Conservation (phyloP, 2,329 filamentous ascomycete species). For the Hypoxylon sp. region DNA sequence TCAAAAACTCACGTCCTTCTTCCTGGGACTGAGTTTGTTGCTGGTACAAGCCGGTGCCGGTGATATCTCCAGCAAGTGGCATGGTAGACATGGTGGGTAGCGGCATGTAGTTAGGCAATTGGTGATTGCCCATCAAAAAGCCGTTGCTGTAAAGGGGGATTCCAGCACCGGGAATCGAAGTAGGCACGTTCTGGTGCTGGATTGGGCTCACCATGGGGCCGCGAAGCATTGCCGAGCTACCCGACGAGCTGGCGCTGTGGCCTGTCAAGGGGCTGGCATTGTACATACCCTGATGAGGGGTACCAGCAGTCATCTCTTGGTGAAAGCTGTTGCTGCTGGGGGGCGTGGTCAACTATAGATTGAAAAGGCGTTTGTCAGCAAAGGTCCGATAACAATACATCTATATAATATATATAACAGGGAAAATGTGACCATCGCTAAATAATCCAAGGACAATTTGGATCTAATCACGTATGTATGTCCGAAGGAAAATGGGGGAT, state of each 20-base stretch:
- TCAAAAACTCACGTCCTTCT: background rate
- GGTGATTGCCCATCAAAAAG: too few relatives aligned
- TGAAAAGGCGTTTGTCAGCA: slow-evolving; percentile 7
- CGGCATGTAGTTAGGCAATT: too few relatives aligned
- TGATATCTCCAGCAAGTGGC: background rate
- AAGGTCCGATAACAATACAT: background rate
- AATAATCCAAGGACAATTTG: background rate
- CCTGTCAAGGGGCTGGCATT: background rate
- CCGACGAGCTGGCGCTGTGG: background rate
- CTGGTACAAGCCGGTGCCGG: background rate
- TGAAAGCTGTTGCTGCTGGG: background rate
- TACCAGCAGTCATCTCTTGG: background rate
- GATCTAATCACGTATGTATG: background rate
- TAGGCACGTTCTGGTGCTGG: too few relatives aligned
- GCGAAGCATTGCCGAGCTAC: background rate
- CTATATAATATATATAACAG: background rate
- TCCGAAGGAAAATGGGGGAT: background rate
- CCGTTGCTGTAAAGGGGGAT: too few relatives aligned
- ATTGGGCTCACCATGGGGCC: background rate
- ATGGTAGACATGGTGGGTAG: background rate
- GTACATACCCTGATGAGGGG: background rate
- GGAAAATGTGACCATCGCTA: background rate
- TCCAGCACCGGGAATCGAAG: too few relatives aligned
- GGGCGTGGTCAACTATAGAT: slow-evolving; percentile 4
- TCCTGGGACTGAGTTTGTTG: background rate